These are phyloP conservation scores for Onygena corvina DNA, from an alignment of 2,329 filamentous ascomycete species.

Conservation along the genomic window DNA sequence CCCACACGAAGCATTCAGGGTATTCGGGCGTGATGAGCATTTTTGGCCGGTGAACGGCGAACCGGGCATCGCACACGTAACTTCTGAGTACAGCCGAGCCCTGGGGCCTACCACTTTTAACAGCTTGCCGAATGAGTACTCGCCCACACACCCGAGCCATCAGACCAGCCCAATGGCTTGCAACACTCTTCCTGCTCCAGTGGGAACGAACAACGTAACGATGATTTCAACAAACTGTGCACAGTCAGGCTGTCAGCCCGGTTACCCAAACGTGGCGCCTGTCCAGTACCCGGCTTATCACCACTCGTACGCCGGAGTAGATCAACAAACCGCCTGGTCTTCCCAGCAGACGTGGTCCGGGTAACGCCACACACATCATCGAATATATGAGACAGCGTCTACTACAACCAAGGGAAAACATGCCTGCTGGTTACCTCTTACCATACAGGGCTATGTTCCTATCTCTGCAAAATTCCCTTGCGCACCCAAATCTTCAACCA, in stretches of 20 bases:
- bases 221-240: conserved; percentile 1
- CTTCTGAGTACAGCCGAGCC: conserved; percentile 8
- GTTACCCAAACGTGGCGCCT: conserved; percentile 5
- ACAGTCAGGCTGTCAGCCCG: background rate
- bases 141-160: background rate
- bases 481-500: background rate
- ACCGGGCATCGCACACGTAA: background rate
- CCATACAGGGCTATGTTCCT: background rate
- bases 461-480: background rate
- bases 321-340: conserved; percentile 10
- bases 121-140: background rate
- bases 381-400: background rate
- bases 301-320: conserved; percentile 2
- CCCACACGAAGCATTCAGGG: conserved; percentile 8
- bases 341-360: conserved; percentile 10
- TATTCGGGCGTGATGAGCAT: conserved; percentile 8
- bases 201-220: background rate
- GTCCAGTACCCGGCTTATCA: conserved; percentile 1
- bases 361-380: background rate
- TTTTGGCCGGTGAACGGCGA: conserved; percentile 9
- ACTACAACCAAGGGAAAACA: too few relatives aligned
- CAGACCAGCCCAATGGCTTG: background rate
- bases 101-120: background rate
- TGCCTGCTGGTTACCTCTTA: too few relatives aligned
- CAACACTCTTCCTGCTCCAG: background rate